Evolutionary conservation across 2,329 filamentous ascomycete genomes (phyloP).

Genomic region (Cadophora gregata): DNA sequence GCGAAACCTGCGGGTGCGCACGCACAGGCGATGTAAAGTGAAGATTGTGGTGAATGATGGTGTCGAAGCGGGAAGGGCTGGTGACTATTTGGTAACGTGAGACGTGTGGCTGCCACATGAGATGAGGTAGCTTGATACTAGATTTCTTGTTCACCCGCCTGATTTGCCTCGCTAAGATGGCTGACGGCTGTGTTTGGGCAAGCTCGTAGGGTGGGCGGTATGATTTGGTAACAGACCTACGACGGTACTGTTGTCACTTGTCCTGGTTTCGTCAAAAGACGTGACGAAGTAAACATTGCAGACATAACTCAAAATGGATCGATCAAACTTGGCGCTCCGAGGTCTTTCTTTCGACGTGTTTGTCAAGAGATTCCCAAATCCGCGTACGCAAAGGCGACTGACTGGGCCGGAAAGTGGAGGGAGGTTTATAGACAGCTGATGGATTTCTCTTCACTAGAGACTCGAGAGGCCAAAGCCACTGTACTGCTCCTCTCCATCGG

Average conservation of each 20-base stretch:
- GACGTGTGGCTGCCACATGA: constrained; percentile 7
- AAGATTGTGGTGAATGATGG: not conserved
- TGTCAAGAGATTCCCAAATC: not conserved
- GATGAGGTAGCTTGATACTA: constrained; percentile 3
- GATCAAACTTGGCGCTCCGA: not conserved
- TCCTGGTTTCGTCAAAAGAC: not conserved
- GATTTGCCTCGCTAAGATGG: not conserved
- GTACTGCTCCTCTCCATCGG: not conserved
- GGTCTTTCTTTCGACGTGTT: not conserved
- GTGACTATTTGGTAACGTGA: not conserved
- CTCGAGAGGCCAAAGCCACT: not conserved
- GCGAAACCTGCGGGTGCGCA: constrained; percentile 1
- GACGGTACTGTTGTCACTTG: too few species aligned
- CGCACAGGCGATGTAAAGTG: not conserved
- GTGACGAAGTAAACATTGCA: not conserved
- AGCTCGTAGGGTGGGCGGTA: not conserved
- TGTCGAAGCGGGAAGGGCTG: not conserved
- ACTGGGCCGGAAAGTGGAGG: not conserved
- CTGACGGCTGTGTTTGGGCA: not conserved
- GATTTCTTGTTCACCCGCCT: not conserved
- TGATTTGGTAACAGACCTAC: too few species aligned
- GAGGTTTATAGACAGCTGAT: not conserved
- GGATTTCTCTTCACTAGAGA: not conserved
- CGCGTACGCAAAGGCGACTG: not conserved
- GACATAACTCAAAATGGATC: not conserved